Base-by-base conservation (phyloP, 495 filamentous ascomycete genomes). In the Friedmanniomyces simplex region DNA sequence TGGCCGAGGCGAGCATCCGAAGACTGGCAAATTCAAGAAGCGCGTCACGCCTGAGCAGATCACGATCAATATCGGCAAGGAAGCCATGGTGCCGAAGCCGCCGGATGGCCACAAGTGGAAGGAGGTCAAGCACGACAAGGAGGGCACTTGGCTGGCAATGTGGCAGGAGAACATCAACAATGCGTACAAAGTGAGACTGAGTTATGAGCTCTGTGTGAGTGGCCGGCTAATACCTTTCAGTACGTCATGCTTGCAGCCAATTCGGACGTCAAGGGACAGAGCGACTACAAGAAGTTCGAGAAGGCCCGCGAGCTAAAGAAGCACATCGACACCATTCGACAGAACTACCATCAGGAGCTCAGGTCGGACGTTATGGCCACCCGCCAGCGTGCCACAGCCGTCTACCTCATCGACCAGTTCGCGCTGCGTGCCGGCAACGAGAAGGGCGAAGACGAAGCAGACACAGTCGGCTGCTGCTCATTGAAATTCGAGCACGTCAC, bases 141-240 rank as follows among this genome's bases (percentile, higher is more conserved):
- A 94, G 70, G 94, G 90, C 22, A 98, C 93, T 10, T 98, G 93
- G 93, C 76, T 98, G 50, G 93, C 89, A 21, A 98, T 96, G 86
- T 98, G 93, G 93, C 91, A 97, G 68, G 93, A 98, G 64, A 98
- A 98, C 67, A 94, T 98, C 77, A 97, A 97, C 63, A 85, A 84
- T 57, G 89, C 89, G 45, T 96, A 96, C 79, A 98, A 98, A 32
- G 28, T 32, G 28, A 32, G 28, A 32, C 28, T 32, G 3, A 4
- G 4, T 4, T 32, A 10, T 10, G 28, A 32, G 4, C 10, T 10
- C 10, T 3, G 3, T 32, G 28, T 32, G 28, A 32, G 3, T 4
- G 3, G 10, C 10, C 10, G 28, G 28, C 28, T 32, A 32, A 32
- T 10, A 32, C 10, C 4, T 32, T 3, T 3, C 10, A 32, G 70